Evolutionary conservation across 441 rosid genomes (phyloP), one percentile per base, ranked within the genome.

Genomic region (Populus tomentosa): DNA sequence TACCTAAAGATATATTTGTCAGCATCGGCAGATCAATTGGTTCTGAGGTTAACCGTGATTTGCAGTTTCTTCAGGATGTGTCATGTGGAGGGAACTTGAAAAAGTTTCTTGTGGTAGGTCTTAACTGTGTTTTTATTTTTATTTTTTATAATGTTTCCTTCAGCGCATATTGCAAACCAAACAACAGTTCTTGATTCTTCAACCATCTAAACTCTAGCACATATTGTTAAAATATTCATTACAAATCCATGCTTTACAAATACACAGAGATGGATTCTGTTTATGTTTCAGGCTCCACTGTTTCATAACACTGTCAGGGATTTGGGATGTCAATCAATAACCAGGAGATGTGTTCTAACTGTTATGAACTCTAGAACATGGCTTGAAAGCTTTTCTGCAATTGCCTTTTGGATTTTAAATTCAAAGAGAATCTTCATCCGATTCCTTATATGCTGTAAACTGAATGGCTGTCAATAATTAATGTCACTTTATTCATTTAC

Each of bases 51-150:
- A 94, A 94, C 80, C 82, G 76, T 24, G 92, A 85, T 76, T 84
- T 97, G 83, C 73, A 75, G 78, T 88, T 79, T 79, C 92, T 94
- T 81, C 98, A 94, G 83, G 95, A 93, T 78, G 80, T 91, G 83
- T 71, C 98, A n/a, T 83, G 91, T 76, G 82, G 79, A 78, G 98
- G 95, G 77, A 89, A 82, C 77, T 79, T 91, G 85, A 94, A 91
- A 81, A 97, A 93, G 71, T 88, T 93, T 87, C 85, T 94, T 75
- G 62, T 81, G 87, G 99, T 97, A 74, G 36, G 88, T 80, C 67
- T 67, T 33, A 14, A 40, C 11, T 70, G 38, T 23, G 69, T n/a
- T 20, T 63, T 6, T 71, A n/a, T n/a, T n/a, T n/a, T n/a, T n/a
- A n/a, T 79, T 79, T 40, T 28, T 77, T 38, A 42, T 67, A 28